Evolutionary conservation across 768 basidiomycete genomes (phyloP).

Genomic region (Termitomyces sp.): DNA sequence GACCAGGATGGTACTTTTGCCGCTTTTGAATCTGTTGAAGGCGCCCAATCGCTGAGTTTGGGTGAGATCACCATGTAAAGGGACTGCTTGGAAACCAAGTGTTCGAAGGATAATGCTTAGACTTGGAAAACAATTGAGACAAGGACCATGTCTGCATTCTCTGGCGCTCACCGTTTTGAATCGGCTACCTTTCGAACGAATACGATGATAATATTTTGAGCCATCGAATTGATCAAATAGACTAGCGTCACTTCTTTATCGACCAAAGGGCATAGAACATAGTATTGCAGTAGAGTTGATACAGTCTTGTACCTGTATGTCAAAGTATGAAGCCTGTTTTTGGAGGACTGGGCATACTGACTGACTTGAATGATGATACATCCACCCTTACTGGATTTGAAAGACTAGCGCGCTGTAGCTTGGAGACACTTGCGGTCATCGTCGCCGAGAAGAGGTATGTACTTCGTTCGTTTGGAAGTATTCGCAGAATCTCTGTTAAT

Average conservation of each 20-base stretch:
- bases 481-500: slow-evolving; percentile 91
- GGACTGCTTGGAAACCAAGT: slow-evolving; percentile 88
- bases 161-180: slow-evolving; percentile 59
- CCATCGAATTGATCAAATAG: slow-evolving; percentile 79
- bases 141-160: not conserved
- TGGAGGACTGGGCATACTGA: slow-evolving; percentile 1
- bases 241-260: slow-evolving; percentile 89
- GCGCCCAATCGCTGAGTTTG: slow-evolving; percentile 91
- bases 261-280: slow-evolving; percentile 83
- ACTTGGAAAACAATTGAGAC: slow-evolving; percentile 28
- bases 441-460: slow-evolving; percentile 96
- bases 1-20: slow-evolving; percentile 79
- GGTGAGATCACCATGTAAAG: slow-evolving; percentile 88
- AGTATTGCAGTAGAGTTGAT: slow-evolving; percentile 88
- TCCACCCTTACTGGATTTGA: slow-evolving; percentile 88
- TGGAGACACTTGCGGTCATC: slow-evolving; percentile 96
- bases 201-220: slow-evolving; percentile 88
- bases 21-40: slow-evolving; percentile 89
- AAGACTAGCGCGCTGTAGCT: slow-evolving; percentile 87
- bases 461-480: slow-evolving; percentile 85
- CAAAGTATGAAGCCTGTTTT: not conserved
- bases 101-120: slow-evolving; percentile 88
- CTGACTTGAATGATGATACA: slow-evolving; percentile 78
- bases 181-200: slow-evolving; percentile 94
- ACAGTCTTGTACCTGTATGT: slow-evolving; percentile 85